Evolutionary conservation across 495 filamentous ascomycete genomes (phyloP), one percentile per base, ranked within the genome.

Genomic region (Hypoxylon crocopeplum): DNA sequence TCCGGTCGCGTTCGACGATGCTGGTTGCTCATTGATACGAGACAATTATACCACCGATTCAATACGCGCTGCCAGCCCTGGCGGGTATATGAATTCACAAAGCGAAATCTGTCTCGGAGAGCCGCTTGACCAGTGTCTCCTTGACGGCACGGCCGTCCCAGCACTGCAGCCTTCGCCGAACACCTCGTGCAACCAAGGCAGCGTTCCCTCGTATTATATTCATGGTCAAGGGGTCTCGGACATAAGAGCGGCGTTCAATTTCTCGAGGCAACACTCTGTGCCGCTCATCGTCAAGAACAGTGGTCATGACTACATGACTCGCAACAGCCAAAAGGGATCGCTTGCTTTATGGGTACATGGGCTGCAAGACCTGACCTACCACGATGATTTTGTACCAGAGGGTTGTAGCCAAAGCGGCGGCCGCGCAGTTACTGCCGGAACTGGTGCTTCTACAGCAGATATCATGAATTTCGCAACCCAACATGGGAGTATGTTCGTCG

Each of bases 291-390:
- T 80, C 29, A 71, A 72, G 56, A 79, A 81, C 46, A 72, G 74
- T 2, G 77, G 76, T 8, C 64, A 65, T 24, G 59, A 62, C 25
- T 74, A 67, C 24, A 68, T 77, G 22, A 78, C 77, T 0, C 68
- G 70, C n/a, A 77, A 73, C 10, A 70, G 76, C 11, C 85, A 85
- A 15, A 73, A 74, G 17, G 83, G 83, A 16, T 75, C 79, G 12
- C 68, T 88, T 6, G 69, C 70, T 20, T 67, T 88, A 29, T 88
- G 85, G 85, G 87, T 83, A 0, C 83, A 86, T 48, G 70, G 82
- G 21, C 65, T 88, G 15, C 84, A 85, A 64, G 48, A 69, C 10
- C 74, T 81, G 11, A 38, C 70, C 2, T 72, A 74, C 45, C 49
- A 72, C 24, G 42, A 67, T 19, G 56, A 74, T 11, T 81, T 79